Conservation (phyloP, 768 basidiomycete species). For the Tylopilus balloui region DNA sequence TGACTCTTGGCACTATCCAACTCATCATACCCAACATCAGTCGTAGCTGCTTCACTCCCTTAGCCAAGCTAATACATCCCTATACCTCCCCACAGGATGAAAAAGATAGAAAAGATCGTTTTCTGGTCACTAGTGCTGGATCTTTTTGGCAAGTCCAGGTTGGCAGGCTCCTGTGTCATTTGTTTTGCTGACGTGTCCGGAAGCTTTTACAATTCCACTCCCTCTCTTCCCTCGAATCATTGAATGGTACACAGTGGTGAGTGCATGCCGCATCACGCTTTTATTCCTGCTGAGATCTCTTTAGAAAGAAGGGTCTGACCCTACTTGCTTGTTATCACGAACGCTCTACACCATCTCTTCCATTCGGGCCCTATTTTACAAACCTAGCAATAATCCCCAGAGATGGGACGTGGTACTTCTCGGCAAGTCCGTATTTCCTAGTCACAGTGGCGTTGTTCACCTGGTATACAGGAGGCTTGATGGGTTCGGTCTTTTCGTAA, state of each 20-base stretch:
- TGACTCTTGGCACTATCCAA: background rate
- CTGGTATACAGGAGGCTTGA: constrained; percentile 59
- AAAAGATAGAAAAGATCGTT: constrained; percentile 72
- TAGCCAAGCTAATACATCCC: background rate
- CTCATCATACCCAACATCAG: background rate
- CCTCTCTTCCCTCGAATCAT: constrained; percentile 98
- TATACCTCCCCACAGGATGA: constrained; percentile 37
- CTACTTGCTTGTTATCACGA: constrained; percentile 65
- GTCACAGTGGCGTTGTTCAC: constrained; percentile 6
- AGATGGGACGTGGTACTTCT: constrained; percentile 94
- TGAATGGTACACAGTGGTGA: constrained; percentile 80
- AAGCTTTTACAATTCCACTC: constrained; percentile 91
- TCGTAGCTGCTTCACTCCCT: background rate
- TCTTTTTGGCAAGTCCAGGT: constrained; percentile 53
- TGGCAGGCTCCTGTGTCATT: background rate
- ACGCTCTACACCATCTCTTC: constrained; percentile 66
- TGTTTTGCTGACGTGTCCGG: constrained; percentile 18
- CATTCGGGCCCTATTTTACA: constrained; percentile 63
- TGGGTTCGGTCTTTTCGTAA: constrained; percentile 92
- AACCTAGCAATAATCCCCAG: constrained; percentile 54
- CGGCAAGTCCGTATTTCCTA: constrained; percentile 41
- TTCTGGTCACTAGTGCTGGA: constrained; percentile 91
- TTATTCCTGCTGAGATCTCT: background rate
- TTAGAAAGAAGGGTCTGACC: constrained; percentile 69
- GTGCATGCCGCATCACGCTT: constrained; percentile 12